phyloP scores from a whole-genome alignment of 495 filamentous ascomycete species.

The Bathelium albidoporum region DNA sequence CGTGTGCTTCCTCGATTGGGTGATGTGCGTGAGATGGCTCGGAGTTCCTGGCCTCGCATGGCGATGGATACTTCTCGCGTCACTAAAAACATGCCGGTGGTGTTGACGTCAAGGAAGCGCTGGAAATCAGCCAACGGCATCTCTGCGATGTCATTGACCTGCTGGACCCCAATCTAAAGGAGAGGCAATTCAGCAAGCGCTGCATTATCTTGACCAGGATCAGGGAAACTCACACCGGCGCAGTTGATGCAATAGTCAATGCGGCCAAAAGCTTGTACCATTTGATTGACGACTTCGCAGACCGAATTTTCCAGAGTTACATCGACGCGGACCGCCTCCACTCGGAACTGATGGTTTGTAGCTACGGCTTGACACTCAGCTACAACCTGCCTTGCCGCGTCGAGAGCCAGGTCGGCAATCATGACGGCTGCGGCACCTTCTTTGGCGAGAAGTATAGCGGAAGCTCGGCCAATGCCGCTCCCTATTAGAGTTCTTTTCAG shows the following conservation, averaged over 20 bases:
- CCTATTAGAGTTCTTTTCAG: no score
- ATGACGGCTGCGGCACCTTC: conserved; percentile 21
- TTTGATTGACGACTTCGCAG: conserved; percentile 19
- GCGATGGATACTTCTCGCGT: conserved; percentile 8
- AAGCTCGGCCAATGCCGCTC: conserved; percentile 23
- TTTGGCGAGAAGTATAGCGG: conserved; percentile 23
- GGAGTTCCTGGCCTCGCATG: conserved; percentile 16
- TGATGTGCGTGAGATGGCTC: neutral
- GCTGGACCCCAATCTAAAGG: no score
- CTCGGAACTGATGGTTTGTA: conserved; percentile 9
- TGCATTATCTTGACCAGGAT: neutral
- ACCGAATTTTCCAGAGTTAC: conserved; percentile 29
- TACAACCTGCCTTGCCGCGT: conserved; percentile 17
- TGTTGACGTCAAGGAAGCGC: no score
- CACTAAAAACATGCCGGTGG: neutral
- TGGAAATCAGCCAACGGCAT: no score
- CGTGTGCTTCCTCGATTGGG: conserved; percentile 1
- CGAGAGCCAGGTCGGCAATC: conserved; percentile 22
- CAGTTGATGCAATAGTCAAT: conserved; percentile 39
- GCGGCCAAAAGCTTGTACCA: conserved; percentile 30
- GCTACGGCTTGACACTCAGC: conserved; percentile 19
- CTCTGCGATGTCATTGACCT: neutral
- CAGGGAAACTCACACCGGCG: neutral
- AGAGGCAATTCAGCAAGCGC: no score
- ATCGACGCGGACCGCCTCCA: conserved; percentile 24